Evolutionary conservation across 2,329 filamentous ascomycete species (phyloP), one percentile per base, ranked within the genome.

Genomic region (Exophiala spinifera): DNA sequence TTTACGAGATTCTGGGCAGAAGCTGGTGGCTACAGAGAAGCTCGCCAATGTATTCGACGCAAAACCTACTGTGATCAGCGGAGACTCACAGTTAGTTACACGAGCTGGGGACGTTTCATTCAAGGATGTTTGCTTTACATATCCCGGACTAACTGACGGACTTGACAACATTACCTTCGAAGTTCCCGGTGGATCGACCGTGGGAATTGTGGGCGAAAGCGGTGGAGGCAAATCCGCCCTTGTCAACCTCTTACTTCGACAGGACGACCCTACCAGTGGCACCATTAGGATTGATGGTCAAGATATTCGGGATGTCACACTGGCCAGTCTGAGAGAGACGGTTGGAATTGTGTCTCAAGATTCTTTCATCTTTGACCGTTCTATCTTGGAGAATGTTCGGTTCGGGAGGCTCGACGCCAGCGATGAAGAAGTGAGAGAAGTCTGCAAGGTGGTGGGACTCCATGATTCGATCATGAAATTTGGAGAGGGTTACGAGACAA

Each of bases 211-310:
- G 4, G 92, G 92, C 83, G 94, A 99, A 86, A 97, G 94, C 71
- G 94, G 94, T 65, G 85, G 97, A 64, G 94, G 94, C 81, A 99
- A 99, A 82, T 99, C 94, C 49, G 97, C 94, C 47, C 85, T 99
- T 40, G 92, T 97, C 73, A 97, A 97, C 82, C 67, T 82, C 1
- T 71, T 82, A 43, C 75, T 76, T 59, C 74, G 79, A 14, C 78
- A 79, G 63, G 81, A 79, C 66, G 78, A 82, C 58, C 73, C 78
- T 1, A 69, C 66, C 0, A 60, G 64, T 14, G 79, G 79, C 4
- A 68, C 66, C 13, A 76, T 82, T 55, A 65, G 61, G 49, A 79
- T 82, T 37, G 79, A 80, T 51, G 79, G 74, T 1, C 77, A 80
- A 63, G 75, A 82, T 56, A 74, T 88, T 23, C 77, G 81, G 23